Evolutionary conservation across 306 rosid species (phyloP), one percentile per base, ranked within the genome.

Genomic region (Sicyos baderoa): DNA sequence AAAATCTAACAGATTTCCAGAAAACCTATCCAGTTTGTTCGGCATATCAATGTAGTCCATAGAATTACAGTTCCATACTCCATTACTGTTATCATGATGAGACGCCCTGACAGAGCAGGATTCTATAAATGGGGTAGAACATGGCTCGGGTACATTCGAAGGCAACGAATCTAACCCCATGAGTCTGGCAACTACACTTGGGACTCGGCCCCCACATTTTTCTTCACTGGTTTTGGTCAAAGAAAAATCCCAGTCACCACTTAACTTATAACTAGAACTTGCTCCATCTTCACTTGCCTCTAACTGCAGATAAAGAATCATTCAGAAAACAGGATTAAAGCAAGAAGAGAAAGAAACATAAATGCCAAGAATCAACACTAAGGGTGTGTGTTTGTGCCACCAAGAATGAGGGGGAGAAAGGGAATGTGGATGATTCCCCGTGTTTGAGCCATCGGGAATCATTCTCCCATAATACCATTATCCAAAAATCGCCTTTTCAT

Each of bases 131-230:
- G 76, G 60, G 55, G 79, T 60, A 54, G 86, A 82, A 62, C 83
- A 81, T 53, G 79, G 77, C 78, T 86, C 90, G 1, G 74, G 7
- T n/a, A 64, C 68, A 12, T 70, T 81, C 0, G 82, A 77, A 13
- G 96, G 96, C 81, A 93, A 77, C 10, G 91, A 82, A 73, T 93
- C 96, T 84, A 93, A 81, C 66, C 97, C 98, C 98, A 93, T 93
- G 49, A 93, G 87, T 76, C 94, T 85, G 3, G 98, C 98, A 45
- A 93, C 97, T 21, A 85, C 85, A 18, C 98, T 83, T 0, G 96
- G 96, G 72, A 84, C 88, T 84, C 83, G 87, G 68, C 76, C 66
- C 78, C 88, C 90, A 73, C 78, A 77, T 70, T 82, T 90, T 72
- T 89, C 95, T 75, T 88, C 94, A 78, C 85, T 85, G 72, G 75